Evolutionary conservation across 2,329 filamentous ascomycete species (phyloP).

Genomic region (Fusarium hostae): DNA sequence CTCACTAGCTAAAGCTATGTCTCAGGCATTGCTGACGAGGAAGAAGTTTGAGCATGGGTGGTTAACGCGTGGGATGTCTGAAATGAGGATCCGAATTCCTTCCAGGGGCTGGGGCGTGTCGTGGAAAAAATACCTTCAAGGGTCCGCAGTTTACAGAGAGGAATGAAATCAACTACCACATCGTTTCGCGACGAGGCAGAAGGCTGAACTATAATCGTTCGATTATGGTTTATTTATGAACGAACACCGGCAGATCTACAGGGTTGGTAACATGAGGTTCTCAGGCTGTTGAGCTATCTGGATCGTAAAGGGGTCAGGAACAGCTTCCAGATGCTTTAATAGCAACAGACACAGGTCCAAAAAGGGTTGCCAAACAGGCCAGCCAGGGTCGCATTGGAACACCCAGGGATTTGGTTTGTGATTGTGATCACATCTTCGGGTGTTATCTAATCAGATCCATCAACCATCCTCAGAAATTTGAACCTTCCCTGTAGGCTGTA

Average conservation of each 20-base stretch:
- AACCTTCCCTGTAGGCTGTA: constrained; percentile 21
- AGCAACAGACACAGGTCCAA: not conserved
- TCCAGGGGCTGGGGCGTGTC: not conserved
- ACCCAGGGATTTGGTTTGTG: not conserved
- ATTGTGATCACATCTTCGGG: constrained; percentile 1
- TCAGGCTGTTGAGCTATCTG: not conserved
- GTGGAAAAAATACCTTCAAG: not conserved
- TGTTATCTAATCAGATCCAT: constrained; percentile 46
- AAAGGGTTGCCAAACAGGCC: not conserved
- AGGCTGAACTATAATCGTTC: not conserved
- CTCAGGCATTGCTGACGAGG: constrained; percentile 23
- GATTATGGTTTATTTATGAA: not conserved
- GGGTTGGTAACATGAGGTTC: not conserved
- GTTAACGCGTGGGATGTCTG: constrained; percentile 16
- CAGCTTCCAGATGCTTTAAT: not conserved
- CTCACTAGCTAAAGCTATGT: constrained; percentile 11
- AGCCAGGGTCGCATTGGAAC: constrained; percentile 10
- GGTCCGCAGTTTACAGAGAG: not conserved
- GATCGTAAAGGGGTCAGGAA: not conserved
- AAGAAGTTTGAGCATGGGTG: constrained; percentile 18
- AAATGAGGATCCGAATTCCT: constrained; percentile 7
- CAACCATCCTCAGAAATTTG: constrained; percentile 17
- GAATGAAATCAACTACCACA: not conserved
- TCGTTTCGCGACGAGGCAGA: not conserved
- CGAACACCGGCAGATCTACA: constrained; percentile 6